These are phyloP conservation scores for Daldinia concentrica DNA, from an alignment of 495 filamentous ascomycete genomes.

Conservation along the genomic window DNA sequence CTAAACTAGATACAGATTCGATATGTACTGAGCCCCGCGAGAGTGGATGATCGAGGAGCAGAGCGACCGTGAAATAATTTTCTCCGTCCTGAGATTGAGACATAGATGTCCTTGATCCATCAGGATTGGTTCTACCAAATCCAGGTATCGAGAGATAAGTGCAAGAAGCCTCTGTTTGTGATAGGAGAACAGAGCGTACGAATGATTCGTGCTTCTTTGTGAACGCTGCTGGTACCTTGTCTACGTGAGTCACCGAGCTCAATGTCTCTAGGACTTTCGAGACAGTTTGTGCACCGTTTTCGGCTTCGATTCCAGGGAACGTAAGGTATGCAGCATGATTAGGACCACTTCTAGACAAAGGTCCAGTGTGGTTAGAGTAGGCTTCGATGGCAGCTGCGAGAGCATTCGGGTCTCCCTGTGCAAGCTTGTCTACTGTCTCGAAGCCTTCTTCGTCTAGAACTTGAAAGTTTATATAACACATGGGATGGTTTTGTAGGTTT, in stretches of 20 bases:
- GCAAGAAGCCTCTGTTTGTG: not conserved
- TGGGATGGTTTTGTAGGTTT: conserved; percentile 53
- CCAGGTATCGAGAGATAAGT: conserved; percentile 53
- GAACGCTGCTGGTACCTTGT: not conserved
- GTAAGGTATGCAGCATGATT: conserved; percentile 81
- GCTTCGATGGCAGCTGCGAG: conserved; percentile 48
- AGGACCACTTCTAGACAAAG: conserved; percentile 66
- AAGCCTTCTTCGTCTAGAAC: conserved; percentile 61
- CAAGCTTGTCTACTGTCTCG: conserved; percentile 78
- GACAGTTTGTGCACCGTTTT: not conserved
- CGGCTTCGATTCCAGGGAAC: not conserved
- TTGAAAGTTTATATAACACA: conserved; percentile 18
- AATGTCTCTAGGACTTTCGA: not conserved
- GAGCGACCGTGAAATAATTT: conserved; percentile 44
- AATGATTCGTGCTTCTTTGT: conserved; percentile 69
- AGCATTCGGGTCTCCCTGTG: conserved; percentile 67
- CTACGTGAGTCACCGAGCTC: not conserved
- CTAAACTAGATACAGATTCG: conserved; percentile 45
- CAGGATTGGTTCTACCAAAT: conserved; percentile 43
- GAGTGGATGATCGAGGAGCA: conserved; percentile 53
- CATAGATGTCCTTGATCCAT: not conserved
- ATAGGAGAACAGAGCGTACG: conserved; percentile 60
- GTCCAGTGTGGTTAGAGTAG: conserved; percentile 23
- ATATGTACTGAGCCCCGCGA: conserved; percentile 65
- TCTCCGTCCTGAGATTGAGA: not conserved